Conservation (phyloP, 2,329 filamentous ascomycete species). For the Meredithiella fracta region DNA sequence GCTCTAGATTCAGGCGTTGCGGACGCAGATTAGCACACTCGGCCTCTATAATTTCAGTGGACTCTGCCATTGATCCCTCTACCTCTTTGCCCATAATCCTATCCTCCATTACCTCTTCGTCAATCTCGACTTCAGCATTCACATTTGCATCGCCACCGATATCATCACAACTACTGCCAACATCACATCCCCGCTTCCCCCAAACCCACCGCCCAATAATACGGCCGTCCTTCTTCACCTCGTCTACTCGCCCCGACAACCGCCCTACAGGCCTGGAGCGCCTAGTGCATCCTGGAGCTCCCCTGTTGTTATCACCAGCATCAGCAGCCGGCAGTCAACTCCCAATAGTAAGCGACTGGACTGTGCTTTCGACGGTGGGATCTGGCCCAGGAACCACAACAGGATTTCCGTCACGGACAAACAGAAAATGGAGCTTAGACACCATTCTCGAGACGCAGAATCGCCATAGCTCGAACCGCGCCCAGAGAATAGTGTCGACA, state of each 20-base stretch:
- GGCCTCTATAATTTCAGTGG: not conserved
- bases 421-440: not conserved
- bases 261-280: not conserved
- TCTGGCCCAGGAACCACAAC: not conserved
- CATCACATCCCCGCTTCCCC: not conserved
- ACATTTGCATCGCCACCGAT: not conserved
- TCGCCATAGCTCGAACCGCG: constrained; percentile 1
- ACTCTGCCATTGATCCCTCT: not conserved
- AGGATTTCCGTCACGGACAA: not conserved
- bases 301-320: constrained; percentile 7
- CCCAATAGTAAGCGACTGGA: not conserved
- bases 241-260: not conserved
- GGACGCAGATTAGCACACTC: not conserved
- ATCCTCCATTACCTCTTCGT: not conserved
- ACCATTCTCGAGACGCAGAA: not conserved
- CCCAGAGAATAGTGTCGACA: constrained; percentile 1
- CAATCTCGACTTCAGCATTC: not conserved
- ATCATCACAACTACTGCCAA: not conserved
- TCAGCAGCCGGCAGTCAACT: not conserved
- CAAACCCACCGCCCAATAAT: not conserved
- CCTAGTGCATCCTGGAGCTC: not conserved
- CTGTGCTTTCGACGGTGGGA: not conserved
- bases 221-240: not conserved
- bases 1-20: not conserved
- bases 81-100: not conserved